Base-by-base conservation (phyloP, 768 basidiomycete species). In the Termitomyces sp. region DNA sequence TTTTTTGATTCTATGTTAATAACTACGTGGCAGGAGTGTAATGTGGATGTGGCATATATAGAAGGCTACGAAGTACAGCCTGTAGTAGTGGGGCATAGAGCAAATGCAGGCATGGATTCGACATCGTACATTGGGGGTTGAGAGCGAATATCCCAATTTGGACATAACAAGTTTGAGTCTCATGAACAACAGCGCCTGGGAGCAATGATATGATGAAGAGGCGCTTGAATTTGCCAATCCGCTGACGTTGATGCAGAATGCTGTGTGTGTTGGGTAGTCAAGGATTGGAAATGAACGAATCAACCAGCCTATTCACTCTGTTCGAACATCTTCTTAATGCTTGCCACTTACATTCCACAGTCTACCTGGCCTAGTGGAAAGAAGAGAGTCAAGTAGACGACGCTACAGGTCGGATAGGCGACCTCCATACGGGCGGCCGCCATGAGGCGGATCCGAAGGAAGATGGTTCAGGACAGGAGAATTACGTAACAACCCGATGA, bases 401-500 rank as follows among this genome's bases (percentile, higher is more conserved):
- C 11, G 17, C 50, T 50, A 28, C 26, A n/a, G 10, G 10, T n/a
- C 26, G 37, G n/a, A 12, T 23, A 26, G 8, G 15, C 30, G 15
- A 33, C 23, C 49, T 26, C 8, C n/a, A 45, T 28, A 35, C 3
- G 26, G n/a, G 30, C 33, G 52, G 55, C 12, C 30, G 52, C 54
- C 54, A 37, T 43, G 43, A 41, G 38, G 47, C 26, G 33, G 56
- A 61, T 51, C 50, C 50, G 50, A 51, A 61, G 46, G 63, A 68
- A 53, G 61, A 58, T 64, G 64, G 63, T 66, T 66, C 73, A 72
- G 72, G 72, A 53, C 50, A 64, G 66, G 65, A 61, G 57, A 46
- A 60, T 78, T 78, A 78, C 77, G 75, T 77, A 78, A 78, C 56
- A 47, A 6, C 40, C 41, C n/a, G 53, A 58, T 72, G 71, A 75